These are phyloP conservation scores for Xylaria intraflava DNA, from an alignment of 495 filamentous ascomycete genomes.

Conservation along the genomic window DNA sequence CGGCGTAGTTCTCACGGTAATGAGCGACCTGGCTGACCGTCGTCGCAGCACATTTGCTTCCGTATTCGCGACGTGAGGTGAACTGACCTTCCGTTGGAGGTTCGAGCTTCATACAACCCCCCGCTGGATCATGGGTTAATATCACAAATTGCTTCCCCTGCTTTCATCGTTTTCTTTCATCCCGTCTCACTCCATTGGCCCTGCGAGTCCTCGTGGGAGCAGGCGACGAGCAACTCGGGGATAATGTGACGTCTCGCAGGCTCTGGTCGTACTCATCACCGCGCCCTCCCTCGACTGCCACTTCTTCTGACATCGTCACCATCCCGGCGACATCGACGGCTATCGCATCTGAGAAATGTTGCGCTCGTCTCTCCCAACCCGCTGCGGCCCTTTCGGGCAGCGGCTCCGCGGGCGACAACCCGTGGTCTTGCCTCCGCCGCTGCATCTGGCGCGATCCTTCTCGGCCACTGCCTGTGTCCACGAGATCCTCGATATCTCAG, in stretches of 20 bases:
- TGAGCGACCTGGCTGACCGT: too few species aligned
- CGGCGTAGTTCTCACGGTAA: too few species aligned
- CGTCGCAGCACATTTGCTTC: not conserved
- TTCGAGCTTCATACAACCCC: not conserved
- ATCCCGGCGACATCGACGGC: not conserved
- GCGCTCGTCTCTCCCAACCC: slow-evolving; percentile 4
- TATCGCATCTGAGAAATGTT: not conserved
- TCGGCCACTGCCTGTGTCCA: slow-evolving; percentile 32
- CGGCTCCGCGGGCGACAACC: slow-evolving; percentile 3
- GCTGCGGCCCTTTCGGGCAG: not conserved
- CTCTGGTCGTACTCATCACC: not conserved
- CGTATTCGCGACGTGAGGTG: not conserved
- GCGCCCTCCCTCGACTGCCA: not conserved
- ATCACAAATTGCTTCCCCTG: not conserved
- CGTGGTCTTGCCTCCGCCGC: not conserved
- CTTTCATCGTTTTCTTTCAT: not conserved
- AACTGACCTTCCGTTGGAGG: not conserved
- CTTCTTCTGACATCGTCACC: not conserved
- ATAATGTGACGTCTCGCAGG: slow-evolving; percentile 6
- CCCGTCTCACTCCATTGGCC: too few species aligned
- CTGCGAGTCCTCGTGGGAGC: not conserved
- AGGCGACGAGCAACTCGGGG: not conserved
- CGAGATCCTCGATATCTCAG: slow-evolving; percentile 44
- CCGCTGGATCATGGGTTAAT: slow-evolving; percentile 3
- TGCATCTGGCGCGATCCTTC: slow-evolving; percentile 31